These are phyloP conservation scores for Cladobotryum protrusum DNA, from an alignment of 2,329 filamentous ascomycete genomes.

Conservation along the genomic window DNA sequence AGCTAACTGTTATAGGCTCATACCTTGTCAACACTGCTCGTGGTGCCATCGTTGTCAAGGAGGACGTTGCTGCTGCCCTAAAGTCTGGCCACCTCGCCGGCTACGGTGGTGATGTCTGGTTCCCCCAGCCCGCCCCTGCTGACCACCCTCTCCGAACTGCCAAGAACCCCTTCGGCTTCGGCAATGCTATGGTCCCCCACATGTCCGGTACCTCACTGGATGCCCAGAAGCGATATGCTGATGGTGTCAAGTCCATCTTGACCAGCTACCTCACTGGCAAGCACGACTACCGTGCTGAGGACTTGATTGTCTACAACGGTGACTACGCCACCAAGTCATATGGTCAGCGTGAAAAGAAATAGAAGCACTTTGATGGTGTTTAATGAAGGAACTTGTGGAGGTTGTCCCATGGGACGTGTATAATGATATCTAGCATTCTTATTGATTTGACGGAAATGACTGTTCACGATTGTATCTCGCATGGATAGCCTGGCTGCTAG, in stretches of 20 bases:
- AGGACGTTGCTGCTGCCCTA: slow-evolving; percentile 92
- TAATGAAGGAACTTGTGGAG: background rate
- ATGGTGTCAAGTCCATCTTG: slow-evolving; percentile 83
- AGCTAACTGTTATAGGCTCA: slow-evolving; percentile 48
- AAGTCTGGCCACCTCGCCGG: slow-evolving; percentile 85
- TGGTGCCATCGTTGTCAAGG: slow-evolving; percentile 98
- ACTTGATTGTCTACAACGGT: slow-evolving; percentile 83
- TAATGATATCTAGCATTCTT: background rate
- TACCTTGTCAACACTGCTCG: slow-evolving; percentile 99
- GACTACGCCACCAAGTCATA: slow-evolving; percentile 96
- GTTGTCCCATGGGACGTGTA: background rate
- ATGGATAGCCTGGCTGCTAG: too few relatives aligned
- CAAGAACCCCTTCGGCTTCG: slow-evolving; percentile 91
- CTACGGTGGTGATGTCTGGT: slow-evolving; percentile 90
- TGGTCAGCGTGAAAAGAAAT: slow-evolving; percentile 58
- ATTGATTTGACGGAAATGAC: background rate
- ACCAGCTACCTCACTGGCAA: slow-evolving; percentile 84
- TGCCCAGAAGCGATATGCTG: slow-evolving; percentile 86
- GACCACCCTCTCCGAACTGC: slow-evolving; percentile 90
- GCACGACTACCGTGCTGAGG: slow-evolving; percentile 81
- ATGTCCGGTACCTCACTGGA: slow-evolving; percentile 99
- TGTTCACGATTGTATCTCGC: too few relatives aligned
- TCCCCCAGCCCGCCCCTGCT: slow-evolving; percentile 91
- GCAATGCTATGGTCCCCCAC: slow-evolving; percentile 98
- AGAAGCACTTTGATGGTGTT: background rate